A percentile compares a stretch with the other conserved stretches of the same genome.
These are phyloP conservation scores for Priceomyces carsonii DNA, from an alignment of 805 yeast species.

Conservation along the genomic window DNA sequence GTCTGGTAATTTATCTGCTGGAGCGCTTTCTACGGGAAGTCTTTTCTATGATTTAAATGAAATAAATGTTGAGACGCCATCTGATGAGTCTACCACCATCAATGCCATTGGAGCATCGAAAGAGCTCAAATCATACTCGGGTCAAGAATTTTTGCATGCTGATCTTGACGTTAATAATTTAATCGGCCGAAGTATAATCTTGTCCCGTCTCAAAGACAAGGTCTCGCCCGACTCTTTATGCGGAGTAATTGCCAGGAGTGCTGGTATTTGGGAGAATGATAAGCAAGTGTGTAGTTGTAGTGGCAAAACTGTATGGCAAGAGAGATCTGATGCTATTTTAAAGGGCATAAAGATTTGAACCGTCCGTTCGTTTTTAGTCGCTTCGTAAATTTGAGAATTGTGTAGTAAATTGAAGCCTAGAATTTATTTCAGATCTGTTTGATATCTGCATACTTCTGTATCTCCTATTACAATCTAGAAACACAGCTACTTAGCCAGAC, in stretches of 20 bases:
- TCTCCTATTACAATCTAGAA: too few relatives aligned
- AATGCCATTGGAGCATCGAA: slow-evolving; percentile 35
- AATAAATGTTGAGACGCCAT: slow-evolving; percentile 27
- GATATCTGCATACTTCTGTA: too few relatives aligned
- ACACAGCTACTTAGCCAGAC: too few relatives aligned
- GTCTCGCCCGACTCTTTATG: slow-evolving; percentile 51
- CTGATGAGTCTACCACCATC: slow-evolving; percentile 27
- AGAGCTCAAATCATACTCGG: slow-evolving; percentile 23
- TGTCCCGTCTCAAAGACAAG: slow-evolving; percentile 40
- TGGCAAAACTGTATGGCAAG: slow-evolving; percentile 97
- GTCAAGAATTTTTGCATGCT: slow-evolving; percentile 41
- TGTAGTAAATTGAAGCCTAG: not conserved
- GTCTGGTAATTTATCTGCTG: slow-evolving; percentile 75
- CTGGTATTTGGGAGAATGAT: slow-evolving; percentile 96
- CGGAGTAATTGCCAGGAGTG: slow-evolving; percentile 94
- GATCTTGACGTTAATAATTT: slow-evolving; percentile 55
- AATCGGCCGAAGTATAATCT: slow-evolving; percentile 68
- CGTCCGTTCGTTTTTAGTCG: not conserved
- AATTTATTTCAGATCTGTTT: not conserved
- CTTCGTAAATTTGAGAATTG: slow-evolving; percentile 1
- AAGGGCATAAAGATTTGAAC: slow-evolving; percentile 46
- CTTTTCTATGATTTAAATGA: slow-evolving; percentile 47
- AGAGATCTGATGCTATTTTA: slow-evolving; percentile 70
- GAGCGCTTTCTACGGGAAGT: slow-evolving; percentile 67
- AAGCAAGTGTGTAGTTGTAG: slow-evolving; percentile 92